Evolutionary conservation across 345 rosid species (phyloP).

Genomic region (Syzygium jambos): DNA sequence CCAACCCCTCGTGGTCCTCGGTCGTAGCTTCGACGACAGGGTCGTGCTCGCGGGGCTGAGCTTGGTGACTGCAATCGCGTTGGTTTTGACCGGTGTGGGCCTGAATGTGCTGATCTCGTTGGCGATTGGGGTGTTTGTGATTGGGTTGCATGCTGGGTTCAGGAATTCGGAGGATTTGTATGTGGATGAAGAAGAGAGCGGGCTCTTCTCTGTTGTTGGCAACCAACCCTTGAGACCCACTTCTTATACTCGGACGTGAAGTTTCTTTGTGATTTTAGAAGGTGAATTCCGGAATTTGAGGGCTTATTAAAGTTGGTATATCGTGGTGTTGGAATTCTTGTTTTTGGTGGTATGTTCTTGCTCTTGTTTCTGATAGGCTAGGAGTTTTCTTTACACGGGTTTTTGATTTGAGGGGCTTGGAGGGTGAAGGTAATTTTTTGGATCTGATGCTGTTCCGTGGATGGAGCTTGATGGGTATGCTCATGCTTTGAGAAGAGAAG

Average conservation of each 20-base stretch:
- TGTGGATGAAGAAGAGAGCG: slow-evolving; percentile 62
- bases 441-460: neutral
- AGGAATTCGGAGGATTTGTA: slow-evolving; percentile 65
- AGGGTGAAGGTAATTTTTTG: neutral
- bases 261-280: neutral
- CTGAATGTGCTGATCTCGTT: slow-evolving; percentile 60
- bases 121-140: slow-evolving; percentile 40
- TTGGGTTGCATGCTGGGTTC: slow-evolving; percentile 57
- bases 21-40: slow-evolving; percentile 43
- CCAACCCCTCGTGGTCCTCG: slow-evolving; percentile 42
- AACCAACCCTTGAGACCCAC: slow-evolving; percentile 31
- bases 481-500: neutral
- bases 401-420: neutral
- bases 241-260: slow-evolving; percentile 29
- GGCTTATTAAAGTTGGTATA: neutral
- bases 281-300: neutral
- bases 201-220: slow-evolving; percentile 54
- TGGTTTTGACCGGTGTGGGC: slow-evolving; percentile 76
- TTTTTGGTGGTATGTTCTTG: neutral
- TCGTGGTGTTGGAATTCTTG: neutral
- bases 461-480: neutral
- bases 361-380: neutral
- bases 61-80: slow-evolving; percentile 48
- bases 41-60: slow-evolving; percentile 39
- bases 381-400: neutral